phyloP scores from a whole-genome alignment of 306 rosid species.

The Betula pendula region DNA sequence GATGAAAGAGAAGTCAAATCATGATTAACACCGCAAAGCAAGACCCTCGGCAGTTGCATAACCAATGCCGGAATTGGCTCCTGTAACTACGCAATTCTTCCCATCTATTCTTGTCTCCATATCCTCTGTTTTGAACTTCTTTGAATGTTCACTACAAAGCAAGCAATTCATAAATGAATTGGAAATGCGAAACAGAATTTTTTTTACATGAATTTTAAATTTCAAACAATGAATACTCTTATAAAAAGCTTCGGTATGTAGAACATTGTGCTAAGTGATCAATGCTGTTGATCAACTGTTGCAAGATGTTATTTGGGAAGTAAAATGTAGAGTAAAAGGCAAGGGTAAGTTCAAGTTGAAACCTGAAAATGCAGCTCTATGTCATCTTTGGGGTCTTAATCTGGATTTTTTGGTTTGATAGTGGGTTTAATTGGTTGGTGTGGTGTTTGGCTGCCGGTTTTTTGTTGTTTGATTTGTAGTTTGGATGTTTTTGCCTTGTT shows the following conservation, averaged over 20 bases:
- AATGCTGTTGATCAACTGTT: too few species aligned
- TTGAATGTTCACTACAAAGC: conserved; percentile 65
- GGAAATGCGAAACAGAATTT: not conserved
- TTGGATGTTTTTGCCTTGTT: too few species aligned
- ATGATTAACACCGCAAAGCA: conserved; percentile 65
- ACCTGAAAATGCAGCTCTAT: too few species aligned
- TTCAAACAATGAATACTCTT: not conserved
- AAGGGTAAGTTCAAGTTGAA: too few species aligned
- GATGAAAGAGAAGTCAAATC: conserved; percentile 11
- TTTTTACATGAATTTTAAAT: not conserved
- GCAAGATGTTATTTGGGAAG: too few species aligned
- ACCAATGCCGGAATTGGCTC: conserved; percentile 97
- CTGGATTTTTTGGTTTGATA: too few species aligned
- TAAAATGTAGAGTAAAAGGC: too few species aligned
- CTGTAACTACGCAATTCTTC: conserved; percentile 88
- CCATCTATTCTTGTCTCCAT: conserved; percentile 52
- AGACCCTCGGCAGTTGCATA: conserved; percentile 86
- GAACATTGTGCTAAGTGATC: not conserved
- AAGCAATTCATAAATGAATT: conserved; percentile 8
- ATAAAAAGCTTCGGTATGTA: not conserved
- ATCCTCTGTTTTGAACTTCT: conserved; percentile 75
- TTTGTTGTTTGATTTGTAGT: too few species aligned
- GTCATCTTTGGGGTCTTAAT: too few species aligned
- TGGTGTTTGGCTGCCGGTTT: too few species aligned
- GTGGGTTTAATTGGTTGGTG: too few species aligned